These are phyloP conservation scores for Leersia perrieri DNA, from an alignment of 176 grass and related monocot species.

Conservation along the genomic window DNA sequence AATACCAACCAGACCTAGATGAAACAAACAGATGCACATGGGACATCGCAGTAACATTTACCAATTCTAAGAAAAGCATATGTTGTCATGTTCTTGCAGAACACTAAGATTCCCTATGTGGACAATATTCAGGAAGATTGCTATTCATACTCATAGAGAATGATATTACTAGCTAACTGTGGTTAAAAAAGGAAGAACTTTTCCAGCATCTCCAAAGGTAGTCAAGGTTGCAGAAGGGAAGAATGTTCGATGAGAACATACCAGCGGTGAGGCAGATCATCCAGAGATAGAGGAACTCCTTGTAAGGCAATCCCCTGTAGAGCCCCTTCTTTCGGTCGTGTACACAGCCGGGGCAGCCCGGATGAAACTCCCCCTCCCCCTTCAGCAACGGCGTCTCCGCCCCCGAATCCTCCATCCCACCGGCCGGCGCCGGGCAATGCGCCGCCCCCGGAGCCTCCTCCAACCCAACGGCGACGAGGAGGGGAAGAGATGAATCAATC, in stretches of 20 bases:
- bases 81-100: background rate
- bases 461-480: no score
- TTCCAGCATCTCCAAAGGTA: background rate
- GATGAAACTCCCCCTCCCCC: conserved; percentile 22
- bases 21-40: background rate
- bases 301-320: conserved; percentile 38
- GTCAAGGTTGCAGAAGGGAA: background rate
- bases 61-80: background rate
- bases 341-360: conserved; percentile 45
- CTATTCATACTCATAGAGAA: background rate
- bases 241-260: background rate
- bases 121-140: background rate
- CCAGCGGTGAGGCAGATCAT: conserved; percentile 37
- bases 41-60: background rate
- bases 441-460: no score
- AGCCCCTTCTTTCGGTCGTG: conserved; percentile 22
- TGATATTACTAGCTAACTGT: background rate
- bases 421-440: background rate
- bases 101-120: background rate
- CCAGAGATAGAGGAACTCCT: conserved; percentile 57
- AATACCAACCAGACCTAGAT: background rate
- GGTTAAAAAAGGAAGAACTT: background rate
- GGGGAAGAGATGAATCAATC: background rate
- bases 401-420: background rate
- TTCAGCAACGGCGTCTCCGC: conserved; percentile 14